Evolutionary conservation across 768 basidiomycete genomes (phyloP), one percentile per base, ranked within the genome.

Genomic region (Mycena maculata): DNA sequence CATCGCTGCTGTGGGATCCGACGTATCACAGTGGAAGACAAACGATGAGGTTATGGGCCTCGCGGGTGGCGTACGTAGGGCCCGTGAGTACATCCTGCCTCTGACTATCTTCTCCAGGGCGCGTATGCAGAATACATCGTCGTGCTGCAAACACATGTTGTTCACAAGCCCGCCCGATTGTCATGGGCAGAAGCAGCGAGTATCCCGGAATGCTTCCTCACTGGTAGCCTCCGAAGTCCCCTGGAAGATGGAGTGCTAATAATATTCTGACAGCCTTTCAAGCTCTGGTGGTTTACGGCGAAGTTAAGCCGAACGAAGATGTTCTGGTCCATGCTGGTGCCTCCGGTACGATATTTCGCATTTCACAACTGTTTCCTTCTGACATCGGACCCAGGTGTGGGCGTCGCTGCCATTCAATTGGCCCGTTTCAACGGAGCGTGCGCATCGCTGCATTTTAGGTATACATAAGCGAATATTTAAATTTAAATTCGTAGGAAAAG

Each of bases 291-390:
- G 75, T 91, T 38, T 87, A 90, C 67, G 92, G 90, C 1, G 84
- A 91, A 70, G 73, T 96, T 47, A 87, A 90, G 74, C 74, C 84
- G 68, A 88, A 88, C 38, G 90, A 94, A 50, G 80, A 92, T 73
- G 93, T 95, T 12, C 85, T 99, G 18, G 84, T 98, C 15, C 97
- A 98, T 74, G 95, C 95, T 22, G 96, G 91, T 9, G 95, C 95
- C 4, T 94, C 93, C 15, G 95, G 67, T 68, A 68, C 33, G 56
- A 44, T 30, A 25, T 50, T 20, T 36, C n/a, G 18, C 44, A 45
- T 39, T 36, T 33, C 5, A 27, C 28, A 36, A 27, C 45, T 15
- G 2, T 12, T 13, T 36, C n/a, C 42, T 48, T 13, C 30, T 60
- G 33, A 39, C 31, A 41, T 13, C 3, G 31, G 28, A 25, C 22